phyloP scores from a whole-genome alignment of 805 yeast species.

The Candida germanica region DNA sequence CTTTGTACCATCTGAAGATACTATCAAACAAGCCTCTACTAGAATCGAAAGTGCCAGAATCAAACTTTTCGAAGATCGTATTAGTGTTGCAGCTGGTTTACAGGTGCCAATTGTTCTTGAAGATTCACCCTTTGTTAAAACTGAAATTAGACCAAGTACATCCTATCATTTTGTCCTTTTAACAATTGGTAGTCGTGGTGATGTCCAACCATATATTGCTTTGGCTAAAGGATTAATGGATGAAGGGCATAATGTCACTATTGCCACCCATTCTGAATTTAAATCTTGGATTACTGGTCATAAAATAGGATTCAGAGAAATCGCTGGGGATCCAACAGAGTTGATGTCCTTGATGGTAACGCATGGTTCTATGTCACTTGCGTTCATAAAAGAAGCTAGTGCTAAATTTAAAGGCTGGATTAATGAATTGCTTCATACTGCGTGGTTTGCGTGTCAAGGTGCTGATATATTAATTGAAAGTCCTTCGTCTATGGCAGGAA shows the following conservation, averaged over 20 bases:
- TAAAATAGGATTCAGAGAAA: constrained; percentile 64
- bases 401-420: constrained; percentile 82
- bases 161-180: constrained; percentile 61
- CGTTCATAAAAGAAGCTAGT: constrained; percentile 80
- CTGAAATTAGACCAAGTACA: constrained; percentile 51
- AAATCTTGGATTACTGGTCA: constrained; percentile 66
- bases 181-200: constrained; percentile 95
- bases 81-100: constrained; percentile 56
- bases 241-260: constrained; percentile 83
- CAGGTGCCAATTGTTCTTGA: constrained; percentile 69
- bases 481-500: constrained; percentile 95
- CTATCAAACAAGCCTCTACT: constrained; percentile 16
- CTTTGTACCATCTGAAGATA: constrained; percentile 9
- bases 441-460: constrained; percentile 87
- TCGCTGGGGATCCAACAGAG: constrained; percentile 93
- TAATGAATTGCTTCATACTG: constrained; percentile 58
- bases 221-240: constrained; percentile 71
- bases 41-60: constrained; percentile 56
- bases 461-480: constrained; percentile 86
- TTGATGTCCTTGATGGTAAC: constrained; percentile 89
- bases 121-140: constrained; percentile 54
- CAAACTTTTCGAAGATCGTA: constrained; percentile 63
- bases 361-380: constrained; percentile 82
- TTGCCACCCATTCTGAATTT: constrained; percentile 85
- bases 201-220: constrained; percentile 94